phyloP scores from a whole-genome alignment of 2,329 filamentous ascomycete genomes.

The Talaromyces pinophilus region DNA sequence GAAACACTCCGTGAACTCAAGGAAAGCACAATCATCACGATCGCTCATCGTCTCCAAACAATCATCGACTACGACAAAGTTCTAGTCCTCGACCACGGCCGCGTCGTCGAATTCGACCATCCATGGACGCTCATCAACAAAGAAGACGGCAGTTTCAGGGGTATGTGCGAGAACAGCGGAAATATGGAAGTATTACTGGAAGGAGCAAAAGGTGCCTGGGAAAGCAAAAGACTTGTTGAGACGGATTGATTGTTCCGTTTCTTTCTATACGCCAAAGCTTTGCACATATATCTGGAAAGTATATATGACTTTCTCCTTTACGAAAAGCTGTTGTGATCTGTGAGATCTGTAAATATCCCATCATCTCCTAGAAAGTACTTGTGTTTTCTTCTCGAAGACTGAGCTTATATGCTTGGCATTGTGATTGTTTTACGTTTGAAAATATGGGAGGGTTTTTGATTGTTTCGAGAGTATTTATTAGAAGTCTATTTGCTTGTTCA shows the following conservation, averaged over 20 bases:
- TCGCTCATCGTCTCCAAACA: conserved; percentile 91
- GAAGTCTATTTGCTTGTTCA: neutral
- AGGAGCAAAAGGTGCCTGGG: conserved; percentile 55
- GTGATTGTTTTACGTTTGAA: neutral
- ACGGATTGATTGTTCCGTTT: conserved; percentile 14
- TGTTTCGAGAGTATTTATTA: neutral
- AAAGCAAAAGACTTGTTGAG: conserved; percentile 45
- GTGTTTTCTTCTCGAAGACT: conserved; percentile 1
- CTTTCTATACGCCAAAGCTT: neutral
- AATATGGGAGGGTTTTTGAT: conserved; percentile 2
- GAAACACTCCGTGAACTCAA: conserved; percentile 91
- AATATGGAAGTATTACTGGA: conserved; percentile 60
- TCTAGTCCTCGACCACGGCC: conserved; percentile 84
- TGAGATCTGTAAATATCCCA: neutral
- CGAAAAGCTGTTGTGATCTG: neutral
- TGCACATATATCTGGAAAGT: conserved; percentile 2
- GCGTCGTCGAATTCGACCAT: conserved; percentile 86
- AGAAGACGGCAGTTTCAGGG: conserved; percentile 64
- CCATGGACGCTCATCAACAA: conserved; percentile 78
- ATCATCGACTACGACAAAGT: conserved; percentile 99
- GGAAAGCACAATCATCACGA: conserved; percentile 87
- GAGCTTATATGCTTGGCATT: neutral
- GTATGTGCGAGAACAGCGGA: conserved; percentile 70
- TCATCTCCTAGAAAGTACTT: conserved; percentile 3
- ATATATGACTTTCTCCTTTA: neutral